Evolutionary conservation across 2,329 filamentous ascomycete species (phyloP).

Genomic region (Rutstroemia sp.): DNA sequence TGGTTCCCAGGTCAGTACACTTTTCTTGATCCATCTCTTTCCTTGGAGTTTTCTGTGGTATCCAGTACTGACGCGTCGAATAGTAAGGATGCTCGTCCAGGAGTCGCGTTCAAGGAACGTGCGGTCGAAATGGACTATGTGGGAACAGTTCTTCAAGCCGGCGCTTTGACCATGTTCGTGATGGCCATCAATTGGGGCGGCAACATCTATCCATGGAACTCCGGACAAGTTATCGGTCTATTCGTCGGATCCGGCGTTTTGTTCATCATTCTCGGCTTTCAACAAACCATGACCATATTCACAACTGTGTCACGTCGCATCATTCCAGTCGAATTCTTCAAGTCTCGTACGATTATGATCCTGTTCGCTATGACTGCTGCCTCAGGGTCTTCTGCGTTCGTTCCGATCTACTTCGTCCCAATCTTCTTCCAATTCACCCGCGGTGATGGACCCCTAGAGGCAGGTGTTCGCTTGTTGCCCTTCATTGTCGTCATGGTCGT

Average conservation of each 20-base stretch:
- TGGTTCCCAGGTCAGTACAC: conserved; percentile 31
- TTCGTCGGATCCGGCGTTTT: conserved; percentile 39
- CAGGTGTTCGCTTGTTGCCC: conserved; percentile 32
- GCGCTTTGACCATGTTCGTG: conserved; percentile 28
- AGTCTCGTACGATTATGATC: conserved; percentile 31
- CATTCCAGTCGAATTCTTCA: conserved; percentile 29
- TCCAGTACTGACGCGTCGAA: no score
- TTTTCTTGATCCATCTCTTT: conserved; percentile 22
- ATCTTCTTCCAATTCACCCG: conserved; percentile 46
- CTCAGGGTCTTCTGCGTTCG: conserved; percentile 31
- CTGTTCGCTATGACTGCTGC: conserved; percentile 30
- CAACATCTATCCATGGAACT: conserved; percentile 26
- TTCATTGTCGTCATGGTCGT: conserved; percentile 32
- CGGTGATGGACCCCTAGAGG: conserved; percentile 39
- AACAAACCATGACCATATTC: conserved; percentile 25
- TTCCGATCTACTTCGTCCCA: conserved; percentile 36
- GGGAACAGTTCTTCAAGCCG: conserved; percentile 7
- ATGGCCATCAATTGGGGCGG: conserved; percentile 32
- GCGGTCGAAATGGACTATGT: no score
- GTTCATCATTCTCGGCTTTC: conserved; percentile 17
- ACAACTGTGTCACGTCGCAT: conserved; percentile 22
- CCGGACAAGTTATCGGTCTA: conserved; percentile 22
- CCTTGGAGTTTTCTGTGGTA: no score
- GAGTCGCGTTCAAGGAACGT: no score
- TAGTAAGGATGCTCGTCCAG: no score